Conservation (phyloP, 768 basidiomycete species). For the Antrodiella citrinella region DNA sequence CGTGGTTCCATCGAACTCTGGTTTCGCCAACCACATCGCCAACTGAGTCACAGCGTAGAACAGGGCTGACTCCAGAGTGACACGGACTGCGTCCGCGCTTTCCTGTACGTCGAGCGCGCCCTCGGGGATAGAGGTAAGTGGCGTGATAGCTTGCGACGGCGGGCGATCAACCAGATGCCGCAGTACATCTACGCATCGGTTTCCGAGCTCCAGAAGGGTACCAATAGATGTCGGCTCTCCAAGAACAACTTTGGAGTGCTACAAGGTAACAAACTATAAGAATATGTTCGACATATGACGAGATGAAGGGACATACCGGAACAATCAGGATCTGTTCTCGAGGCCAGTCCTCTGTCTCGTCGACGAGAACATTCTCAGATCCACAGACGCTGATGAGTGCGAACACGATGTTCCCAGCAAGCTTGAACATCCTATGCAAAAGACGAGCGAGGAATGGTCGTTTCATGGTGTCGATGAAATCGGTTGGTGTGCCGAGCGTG, state of each 20-base stretch:
- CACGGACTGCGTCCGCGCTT: conserved; percentile 47
- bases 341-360: conserved; percentile 66
- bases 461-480: conserved; percentile 53
- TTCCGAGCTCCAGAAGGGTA: conserved; percentile 79
- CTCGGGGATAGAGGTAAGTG: conserved; percentile 27
- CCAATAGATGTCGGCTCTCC: conserved; percentile 81
- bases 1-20: conserved; percentile 46
- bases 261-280: background rate
- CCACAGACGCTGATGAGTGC: conserved; percentile 64
- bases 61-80: conserved; percentile 59
- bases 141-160: conserved; percentile 43
- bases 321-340: conserved; percentile 57
- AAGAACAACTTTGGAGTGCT: conserved; percentile 83
- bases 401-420: conserved; percentile 62
- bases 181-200: conserved; percentile 67
- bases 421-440: conserved; percentile 60
- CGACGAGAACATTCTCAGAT: conserved; percentile 58
- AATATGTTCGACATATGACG: no score
- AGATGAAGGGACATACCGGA: conserved; percentile 56
- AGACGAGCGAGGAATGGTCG: conserved; percentile 67
- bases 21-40: conserved; percentile 69
- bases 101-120: conserved; percentile 45
- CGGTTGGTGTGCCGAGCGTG: conserved; percentile 29
- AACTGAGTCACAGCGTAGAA: conserved; percentile 73
- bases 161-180: conserved; percentile 58